These are phyloP conservation scores for Fusarium marasasianum DNA, from an alignment of 2,329 filamentous ascomycete species.

Conservation along the genomic window DNA sequence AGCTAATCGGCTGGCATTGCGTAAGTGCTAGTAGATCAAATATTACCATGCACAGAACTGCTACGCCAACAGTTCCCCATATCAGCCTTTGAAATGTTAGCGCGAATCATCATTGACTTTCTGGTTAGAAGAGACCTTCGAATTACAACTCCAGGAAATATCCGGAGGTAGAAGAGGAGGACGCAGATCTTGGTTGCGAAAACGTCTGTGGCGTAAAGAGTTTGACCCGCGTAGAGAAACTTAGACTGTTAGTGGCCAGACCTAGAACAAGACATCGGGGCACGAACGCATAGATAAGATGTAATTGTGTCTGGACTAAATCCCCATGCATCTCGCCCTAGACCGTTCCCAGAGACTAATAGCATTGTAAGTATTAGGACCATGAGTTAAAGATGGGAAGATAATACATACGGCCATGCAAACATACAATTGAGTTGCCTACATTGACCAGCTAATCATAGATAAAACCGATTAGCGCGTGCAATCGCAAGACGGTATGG, in stretches of 20 bases:
- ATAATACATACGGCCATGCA: background rate
- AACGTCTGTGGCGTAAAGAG: constrained; percentile 14
- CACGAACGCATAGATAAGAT: background rate
- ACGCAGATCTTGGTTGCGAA: constrained; percentile 19
- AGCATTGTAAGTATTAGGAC: background rate
- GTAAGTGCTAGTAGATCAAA: background rate
- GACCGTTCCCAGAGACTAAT: constrained; percentile 2
- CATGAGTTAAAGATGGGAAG: fast-evolving
- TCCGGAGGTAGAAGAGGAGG: constrained; percentile 22
- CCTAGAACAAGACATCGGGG: fast-evolving
- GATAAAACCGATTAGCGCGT: background rate
- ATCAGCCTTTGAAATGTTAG: background rate
- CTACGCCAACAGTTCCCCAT: constrained; percentile 8
- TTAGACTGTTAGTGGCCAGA: background rate
- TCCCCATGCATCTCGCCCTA: constrained; percentile 16
- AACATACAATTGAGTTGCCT: background rate
- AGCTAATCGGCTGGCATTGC: constrained; percentile 11
- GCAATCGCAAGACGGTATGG: no score
- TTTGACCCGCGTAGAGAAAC: constrained; percentile 13
- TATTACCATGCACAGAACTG: background rate
- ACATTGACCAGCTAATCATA: background rate
- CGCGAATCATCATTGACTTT: fast-evolving
- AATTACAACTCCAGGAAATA: constrained; percentile 1
- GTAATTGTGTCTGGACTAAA: background rate
- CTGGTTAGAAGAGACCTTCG: background rate